Percentiles rank a stretch among this genome's conserved stretches.
Conservation (phyloP, 176 grass and related monocot species). For the Stipa capillata region DNA sequence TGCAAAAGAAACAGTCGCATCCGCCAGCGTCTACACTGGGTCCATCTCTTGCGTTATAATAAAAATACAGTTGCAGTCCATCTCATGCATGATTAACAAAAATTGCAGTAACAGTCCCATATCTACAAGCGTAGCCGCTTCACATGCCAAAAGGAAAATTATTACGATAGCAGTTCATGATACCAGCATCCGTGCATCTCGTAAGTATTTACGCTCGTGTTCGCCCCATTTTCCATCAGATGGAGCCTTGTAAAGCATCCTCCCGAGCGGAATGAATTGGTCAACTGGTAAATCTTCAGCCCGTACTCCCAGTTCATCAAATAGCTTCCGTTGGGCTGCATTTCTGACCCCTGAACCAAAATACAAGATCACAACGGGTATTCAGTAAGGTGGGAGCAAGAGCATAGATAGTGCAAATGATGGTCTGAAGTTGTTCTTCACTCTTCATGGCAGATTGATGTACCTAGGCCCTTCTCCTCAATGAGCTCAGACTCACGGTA, state of each 20-base stretch:
- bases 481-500: constrained; percentile 79
- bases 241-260: constrained; percentile 89
- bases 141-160: no score
- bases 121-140: no score
- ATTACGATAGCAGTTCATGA: no score
- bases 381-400: neutral
- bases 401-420: neutral
- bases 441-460: neutral
- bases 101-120: no score
- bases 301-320: constrained; percentile 83
- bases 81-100: no score
- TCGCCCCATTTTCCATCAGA: constrained; percentile 97
- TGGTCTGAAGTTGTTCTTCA: neutral
- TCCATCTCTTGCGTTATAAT: no score
- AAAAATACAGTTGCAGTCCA: no score
- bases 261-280: constrained; percentile 71
- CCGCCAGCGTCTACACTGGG: no score
- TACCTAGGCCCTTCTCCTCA: constrained; percentile 67
- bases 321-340: constrained; percentile 77
- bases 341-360: constrained; percentile 70
- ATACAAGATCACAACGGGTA: neutral
- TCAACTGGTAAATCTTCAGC: constrained; percentile 69
- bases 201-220: constrained; percentile 59
- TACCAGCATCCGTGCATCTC: no score
- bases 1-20: no score